phyloP scores from a whole-genome alignment of 805 yeast genomes.

The Candida schatavii region DNA sequence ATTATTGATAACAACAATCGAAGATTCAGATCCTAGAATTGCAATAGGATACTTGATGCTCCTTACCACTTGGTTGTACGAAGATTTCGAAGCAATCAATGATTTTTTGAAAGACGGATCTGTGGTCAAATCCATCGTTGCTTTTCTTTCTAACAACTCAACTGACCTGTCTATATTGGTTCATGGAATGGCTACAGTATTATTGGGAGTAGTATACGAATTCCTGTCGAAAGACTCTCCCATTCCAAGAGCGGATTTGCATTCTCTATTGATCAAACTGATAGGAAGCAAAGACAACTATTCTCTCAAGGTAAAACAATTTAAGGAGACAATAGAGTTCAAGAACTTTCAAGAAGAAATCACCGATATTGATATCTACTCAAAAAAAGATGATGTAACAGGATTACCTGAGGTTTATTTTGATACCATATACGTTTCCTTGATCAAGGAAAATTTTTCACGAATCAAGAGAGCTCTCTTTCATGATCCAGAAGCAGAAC shows the following conservation, averaged over 20 bases:
- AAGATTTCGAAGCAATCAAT: constrained; percentile 69
- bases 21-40: constrained; percentile 65
- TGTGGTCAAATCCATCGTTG: constrained; percentile 62
- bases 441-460: constrained; percentile 65
- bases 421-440: constrained; percentile 56
- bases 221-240: constrained; percentile 66
- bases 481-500: constrained; percentile 73
- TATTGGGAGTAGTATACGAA: constrained; percentile 79
- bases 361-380: constrained; percentile 41
- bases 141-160: constrained; percentile 51
- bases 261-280: constrained; percentile 60
- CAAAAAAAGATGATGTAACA: constrained; percentile 61
- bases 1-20: constrained; percentile 61
- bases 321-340: constrained; percentile 58
- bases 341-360: constrained; percentile 47
- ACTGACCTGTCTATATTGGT: constrained; percentile 52
- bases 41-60: constrained; percentile 76
- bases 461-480: constrained; percentile 70
- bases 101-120: constrained; percentile 71
- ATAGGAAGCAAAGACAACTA: constrained; percentile 75
- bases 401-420: constrained; percentile 87
- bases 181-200: constrained; percentile 68
- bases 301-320: constrained; percentile 65
- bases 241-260: constrained; percentile 55
- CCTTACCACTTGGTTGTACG: constrained; percentile 73